These are phyloP conservation scores for Neopestalotiopsis clavispora DNA, from an alignment of 2,329 filamentous ascomycete genomes.

Conservation along the genomic window DNA sequence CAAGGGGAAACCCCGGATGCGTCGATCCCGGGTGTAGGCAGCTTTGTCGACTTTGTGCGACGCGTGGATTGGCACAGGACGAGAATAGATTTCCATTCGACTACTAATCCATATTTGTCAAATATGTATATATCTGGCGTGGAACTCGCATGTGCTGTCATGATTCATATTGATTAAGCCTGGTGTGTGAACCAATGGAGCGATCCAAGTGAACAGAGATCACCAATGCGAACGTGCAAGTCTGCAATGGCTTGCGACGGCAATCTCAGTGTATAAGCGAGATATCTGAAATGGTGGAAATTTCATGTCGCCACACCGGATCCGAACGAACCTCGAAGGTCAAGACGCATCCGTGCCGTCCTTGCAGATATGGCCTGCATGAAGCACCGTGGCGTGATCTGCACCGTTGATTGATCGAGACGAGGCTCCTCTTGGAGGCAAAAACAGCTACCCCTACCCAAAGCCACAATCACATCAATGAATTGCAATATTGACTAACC, in stretches of 20 bases:
- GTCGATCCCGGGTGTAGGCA: not conserved
- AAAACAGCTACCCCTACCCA: not conserved
- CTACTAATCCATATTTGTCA: not conserved
- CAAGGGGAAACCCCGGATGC: not conserved
- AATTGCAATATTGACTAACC: not conserved
- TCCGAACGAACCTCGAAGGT: not conserved
- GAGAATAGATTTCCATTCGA: not conserved
- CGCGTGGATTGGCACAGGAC: not conserved
- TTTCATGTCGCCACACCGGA: not conserved
- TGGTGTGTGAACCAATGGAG: not conserved
- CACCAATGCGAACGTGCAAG: not conserved
- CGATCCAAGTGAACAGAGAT: not conserved
- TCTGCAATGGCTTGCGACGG: not conserved
- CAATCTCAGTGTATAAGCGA: not conserved
- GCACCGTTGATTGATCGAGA: conserved; percentile 12
- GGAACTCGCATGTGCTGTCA: not conserved
- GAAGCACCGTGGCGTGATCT: conserved; percentile 8
- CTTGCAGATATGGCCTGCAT: not conserved
- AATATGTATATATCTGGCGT: not conserved
- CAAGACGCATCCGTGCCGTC: conserved; percentile 5
- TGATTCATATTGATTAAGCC: not conserved
- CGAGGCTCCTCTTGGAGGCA: not conserved
- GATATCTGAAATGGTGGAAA: not conserved
- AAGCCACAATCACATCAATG: not conserved
- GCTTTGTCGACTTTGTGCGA: not conserved